A percentile compares a stretch with the other conserved stretches of the same genome.
phyloP scores from a whole-genome alignment of 2,329 filamentous ascomycete genomes.

The Cordyceps militaris region DNA sequence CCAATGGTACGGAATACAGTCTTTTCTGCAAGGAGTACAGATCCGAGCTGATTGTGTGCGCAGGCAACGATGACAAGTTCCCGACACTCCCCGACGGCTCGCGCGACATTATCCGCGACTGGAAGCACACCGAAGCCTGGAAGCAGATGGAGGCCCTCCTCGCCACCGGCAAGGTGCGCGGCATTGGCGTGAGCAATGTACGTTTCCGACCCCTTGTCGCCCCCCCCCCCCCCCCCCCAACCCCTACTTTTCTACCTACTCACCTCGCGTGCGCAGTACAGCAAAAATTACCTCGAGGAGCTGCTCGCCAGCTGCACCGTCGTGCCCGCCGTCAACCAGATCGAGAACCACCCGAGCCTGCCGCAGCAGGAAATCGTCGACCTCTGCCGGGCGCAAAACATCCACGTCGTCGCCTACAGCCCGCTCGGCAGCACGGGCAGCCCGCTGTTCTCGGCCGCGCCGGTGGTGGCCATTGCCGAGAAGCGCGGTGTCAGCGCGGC shows the following conservation, averaged over 20 bases:
- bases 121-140: slow-evolving; percentile 72
- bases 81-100: slow-evolving; percentile 67
- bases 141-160: slow-evolving; percentile 65
- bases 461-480: slow-evolving; percentile 56
- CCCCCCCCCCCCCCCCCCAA: not conserved
- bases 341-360: slow-evolving; percentile 65
- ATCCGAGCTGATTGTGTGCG: not conserved
- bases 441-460: slow-evolving; percentile 56
- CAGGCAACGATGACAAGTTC: slow-evolving; percentile 64
- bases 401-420: slow-evolving; percentile 66
- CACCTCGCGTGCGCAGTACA: slow-evolving; percentile 35
- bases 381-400: slow-evolving; percentile 59
- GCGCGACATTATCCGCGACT: slow-evolving; percentile 62
- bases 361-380: slow-evolving; percentile 67
- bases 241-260: not conserved
- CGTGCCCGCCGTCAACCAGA: slow-evolving; percentile 62
- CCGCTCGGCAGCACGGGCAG: slow-evolving; percentile 59
- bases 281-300: slow-evolving; percentile 45
- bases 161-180: slow-evolving; percentile 48
- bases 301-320: slow-evolving; percentile 45
- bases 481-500: slow-evolving; percentile 55
- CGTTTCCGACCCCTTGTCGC: slow-evolving; percentile 10
- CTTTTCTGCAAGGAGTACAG: not conserved
- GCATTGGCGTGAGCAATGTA: slow-evolving; percentile 50
- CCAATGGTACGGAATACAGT: slow-evolving; percentile 50